phyloP scores from a whole-genome alignment of 345 rosid species.

The Pugionium cornutum region DNA sequence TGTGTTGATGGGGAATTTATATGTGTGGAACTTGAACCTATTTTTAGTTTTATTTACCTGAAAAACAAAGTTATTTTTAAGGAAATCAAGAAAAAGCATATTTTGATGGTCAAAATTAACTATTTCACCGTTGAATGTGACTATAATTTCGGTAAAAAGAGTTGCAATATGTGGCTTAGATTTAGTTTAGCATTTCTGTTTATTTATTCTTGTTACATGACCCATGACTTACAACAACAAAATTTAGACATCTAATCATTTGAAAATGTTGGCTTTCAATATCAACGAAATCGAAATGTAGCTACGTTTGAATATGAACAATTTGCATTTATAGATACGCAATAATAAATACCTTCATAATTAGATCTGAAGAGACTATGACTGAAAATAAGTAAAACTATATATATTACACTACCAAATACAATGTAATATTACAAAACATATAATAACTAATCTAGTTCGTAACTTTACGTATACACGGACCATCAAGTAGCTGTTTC shows the following conservation, averaged over 20 bases:
- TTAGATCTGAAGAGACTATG: not conserved
- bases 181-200: constrained; percentile 22
- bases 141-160: constrained; percentile 33
- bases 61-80: constrained; percentile 2
- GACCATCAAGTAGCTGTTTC: constrained; percentile 65
- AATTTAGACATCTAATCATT: not conserved
- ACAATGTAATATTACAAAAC: not conserved
- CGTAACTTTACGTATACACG: not conserved
- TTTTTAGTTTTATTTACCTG: constrained; percentile 11
- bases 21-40: constrained; percentile 8
- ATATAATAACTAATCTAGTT: constrained; percentile 1
- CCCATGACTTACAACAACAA: not conserved
- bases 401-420: constrained; percentile 1
- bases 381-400: not conserved
- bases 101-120: constrained; percentile 21
- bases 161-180: constrained; percentile 20
- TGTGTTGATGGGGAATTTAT: constrained; percentile 20
- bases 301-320: not conserved
- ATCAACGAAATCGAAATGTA: not conserved
- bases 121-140: not conserved
- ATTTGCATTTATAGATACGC: not conserved
- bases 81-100: not conserved
- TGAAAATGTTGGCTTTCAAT: not conserved
- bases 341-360: not conserved
- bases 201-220: constrained; percentile 15